Evolutionary conservation across 768 basidiomycete species (phyloP), one percentile per base, ranked within the genome.

Genomic region (Lactarius psammicola): DNA sequence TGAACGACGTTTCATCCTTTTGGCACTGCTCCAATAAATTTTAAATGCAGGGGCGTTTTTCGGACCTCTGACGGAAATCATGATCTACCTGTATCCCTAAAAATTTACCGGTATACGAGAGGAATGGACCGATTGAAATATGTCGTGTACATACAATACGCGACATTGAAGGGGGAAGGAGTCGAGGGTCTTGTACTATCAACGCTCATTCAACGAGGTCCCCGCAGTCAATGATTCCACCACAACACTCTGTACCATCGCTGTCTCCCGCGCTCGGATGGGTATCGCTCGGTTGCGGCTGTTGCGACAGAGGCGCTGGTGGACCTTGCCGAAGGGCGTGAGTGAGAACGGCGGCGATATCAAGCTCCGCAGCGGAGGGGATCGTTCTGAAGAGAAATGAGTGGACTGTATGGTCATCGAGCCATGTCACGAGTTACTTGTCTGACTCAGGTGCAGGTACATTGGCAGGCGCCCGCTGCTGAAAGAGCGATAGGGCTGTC

Each of bases 271-370:
- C 2, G 26, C 8, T 40, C 46, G 40, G 34, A 4, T 17, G 2
- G 28, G 57, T 38, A n/a, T 63, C 54, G n/a, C 17, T 56, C 26
- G 23, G 23, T n/a, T 9, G 23, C 0, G 46, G 46, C 31, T 17
- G 49, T 33, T 44, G 60, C 30, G 60, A 34, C 10, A 36, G 8
- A 9, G 60, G 11, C 18, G 42, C 57, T 13, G 42, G 33, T 42
- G 40, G 26, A 4, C 54, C 66, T 49, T 62, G 66, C 30, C 60
- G 60, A 13, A 68, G 56, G 9, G 60, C 36, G 15, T 62, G 60
- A 8, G 65, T 62, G 40, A 67, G 65, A 33, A 68, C 36, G 7
- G 68, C 42, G 13, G 65, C 66, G 23, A 68, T 62, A 42, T 68
- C 65, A 20, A 67, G 68, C 10, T 68, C 65, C 42, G 56, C 31